Percentiles rank a stretch among this genome's conserved stretches.
These are phyloP conservation scores for Penstemon newberryi DNA, from an alignment of 257 asterid species.

Conservation along the genomic window DNA sequence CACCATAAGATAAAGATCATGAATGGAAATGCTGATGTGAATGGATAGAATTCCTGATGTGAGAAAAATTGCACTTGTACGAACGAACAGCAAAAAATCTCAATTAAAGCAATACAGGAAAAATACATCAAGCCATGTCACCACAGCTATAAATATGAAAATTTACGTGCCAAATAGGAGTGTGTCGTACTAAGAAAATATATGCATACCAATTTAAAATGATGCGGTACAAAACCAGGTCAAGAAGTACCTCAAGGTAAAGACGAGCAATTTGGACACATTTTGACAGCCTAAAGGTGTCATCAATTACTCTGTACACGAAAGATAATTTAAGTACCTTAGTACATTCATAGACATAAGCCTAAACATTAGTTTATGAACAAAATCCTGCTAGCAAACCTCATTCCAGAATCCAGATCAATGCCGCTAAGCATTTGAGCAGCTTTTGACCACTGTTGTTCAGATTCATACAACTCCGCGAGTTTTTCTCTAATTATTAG, in stretches of 20 bases:
- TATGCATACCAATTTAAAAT: not conserved
- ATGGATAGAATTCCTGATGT: not conserved
- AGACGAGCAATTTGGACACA: constrained; percentile 97
- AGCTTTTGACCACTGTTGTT: constrained; percentile 93
- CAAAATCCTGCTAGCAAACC: constrained; percentile 45
- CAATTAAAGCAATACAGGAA: constrained; percentile 7
- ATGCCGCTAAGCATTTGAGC: constrained; percentile 99
- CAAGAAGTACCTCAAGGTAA: constrained; percentile 77
- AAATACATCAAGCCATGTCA: constrained; percentile 4
- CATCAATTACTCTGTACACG: constrained; percentile 82
- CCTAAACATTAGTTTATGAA: constrained; percentile 10
- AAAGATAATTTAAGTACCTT: constrained; percentile 20
- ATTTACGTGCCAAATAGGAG: constrained; percentile 1
- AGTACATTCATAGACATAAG: constrained; percentile 15
- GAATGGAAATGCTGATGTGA: constrained; percentile 11
- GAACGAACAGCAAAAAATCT: not conserved
- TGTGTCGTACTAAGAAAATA: not conserved
- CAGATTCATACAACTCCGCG: constrained; percentile 90
- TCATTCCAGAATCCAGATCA: constrained; percentile 98
- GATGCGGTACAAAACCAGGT: not conserved
- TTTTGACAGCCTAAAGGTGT: constrained; percentile 79
- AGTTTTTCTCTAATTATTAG: constrained; percentile 90
- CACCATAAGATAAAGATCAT: not conserved
- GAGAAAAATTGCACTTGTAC: no score
- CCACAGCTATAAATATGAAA: constrained; percentile 1